These are phyloP conservation scores for Apiotrichum akiyoshidainum DNA, from an alignment of 1,284 basidiomycete genomes.

Conservation along the genomic window DNA sequence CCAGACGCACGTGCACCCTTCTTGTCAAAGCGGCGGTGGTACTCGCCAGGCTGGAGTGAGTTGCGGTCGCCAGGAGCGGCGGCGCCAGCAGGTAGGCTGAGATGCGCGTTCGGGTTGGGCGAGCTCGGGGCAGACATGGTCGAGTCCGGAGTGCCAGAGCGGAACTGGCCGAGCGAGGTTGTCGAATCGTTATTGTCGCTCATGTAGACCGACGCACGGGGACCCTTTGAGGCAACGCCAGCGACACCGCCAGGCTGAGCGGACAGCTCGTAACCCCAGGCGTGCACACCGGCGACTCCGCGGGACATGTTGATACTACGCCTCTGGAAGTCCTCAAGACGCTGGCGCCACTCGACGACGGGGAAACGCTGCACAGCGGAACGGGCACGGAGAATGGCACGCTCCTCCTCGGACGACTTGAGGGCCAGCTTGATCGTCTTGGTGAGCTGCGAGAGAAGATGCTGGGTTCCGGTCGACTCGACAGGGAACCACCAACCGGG, in stretches of 20 bases:
- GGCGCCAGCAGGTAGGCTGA: slow-evolving; percentile 14
- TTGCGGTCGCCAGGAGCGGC: background rate
- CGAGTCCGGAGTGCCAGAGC: slow-evolving; percentile 43
- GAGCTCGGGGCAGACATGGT: slow-evolving; percentile 33
- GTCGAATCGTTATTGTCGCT: slow-evolving; percentile 34
- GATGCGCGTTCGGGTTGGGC: slow-evolving; percentile 27
- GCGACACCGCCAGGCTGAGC: slow-evolving; percentile 12
- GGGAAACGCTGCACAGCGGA: slow-evolving; percentile 93
- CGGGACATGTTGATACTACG: slow-evolving; percentile 74
- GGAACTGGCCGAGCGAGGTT: slow-evolving; percentile 52
- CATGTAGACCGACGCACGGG: slow-evolving; percentile 28
- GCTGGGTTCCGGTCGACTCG: slow-evolving; percentile 80
- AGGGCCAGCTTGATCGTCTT: slow-evolving; percentile 91
- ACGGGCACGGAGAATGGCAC: slow-evolving; percentile 82
- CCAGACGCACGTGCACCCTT: slow-evolving; percentile 41
- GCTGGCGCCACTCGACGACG: slow-evolving; percentile 91
- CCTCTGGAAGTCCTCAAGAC: slow-evolving; percentile 87
- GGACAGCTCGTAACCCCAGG: slow-evolving; percentile 59
- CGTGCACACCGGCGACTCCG: slow-evolving; percentile 63
- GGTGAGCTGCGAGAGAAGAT: slow-evolving; percentile 90
- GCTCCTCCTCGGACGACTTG: slow-evolving; percentile 82
- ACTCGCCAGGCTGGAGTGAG: slow-evolving; percentile 17
- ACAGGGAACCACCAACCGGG: slow-evolving; percentile 98
- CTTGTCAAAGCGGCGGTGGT: slow-evolving; percentile 47
- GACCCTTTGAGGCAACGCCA: background rate